Evolutionary conservation across 1,284 basidiomycete species (phyloP), one percentile per base, ranked within the genome.

Genomic region (Cutaneotrichosporon sp.): DNA sequence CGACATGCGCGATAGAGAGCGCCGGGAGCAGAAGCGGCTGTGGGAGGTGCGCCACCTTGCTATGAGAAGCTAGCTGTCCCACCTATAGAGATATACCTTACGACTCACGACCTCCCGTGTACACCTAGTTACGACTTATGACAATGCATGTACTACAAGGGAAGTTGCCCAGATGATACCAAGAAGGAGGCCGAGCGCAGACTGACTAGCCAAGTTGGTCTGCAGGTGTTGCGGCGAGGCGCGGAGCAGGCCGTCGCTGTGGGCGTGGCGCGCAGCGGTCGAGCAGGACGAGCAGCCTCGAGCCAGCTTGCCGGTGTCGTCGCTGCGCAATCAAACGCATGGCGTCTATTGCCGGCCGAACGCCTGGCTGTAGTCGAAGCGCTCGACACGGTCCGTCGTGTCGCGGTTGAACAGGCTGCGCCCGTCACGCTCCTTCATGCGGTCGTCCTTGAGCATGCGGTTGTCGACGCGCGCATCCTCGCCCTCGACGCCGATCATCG

Each of bases 391-490:
- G 62, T 78, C 73, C 27, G 69, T 71, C 13, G 69, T 57, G 60
- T 81, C 80, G 60, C 72, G 70, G 18, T 64, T 56, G 27, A 85
- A 86, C 27, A 88, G 71, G 24, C 86, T 84, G 18, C 83, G 79
- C 0, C 79, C 71, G 5, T 83, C 79, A 56, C 85, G 82, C 56
- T 82, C 76, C 69, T 84, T 84, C n/a, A 81, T 73, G 1, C 88
- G 83, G 22, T 89, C 87, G 72, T 90, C 88, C 72, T 87, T 88
- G 68, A 90, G 76, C 84, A 90, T 86, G 55, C 92, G 84, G 49
- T 88, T 84, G 79, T 98, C 92, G 52, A 94, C 83, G 33, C 95
- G 83, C 0, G 89, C 87, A 76, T 98, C 95, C 66, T 95, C 93
- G 27, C 91, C 90, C 78, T 97, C 92, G 0, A 97, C 87, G 2